Evolutionary conservation across 768 basidiomycete genomes (phyloP), one percentile per base, ranked within the genome.

Genomic region (Trametes cingulata): DNA sequence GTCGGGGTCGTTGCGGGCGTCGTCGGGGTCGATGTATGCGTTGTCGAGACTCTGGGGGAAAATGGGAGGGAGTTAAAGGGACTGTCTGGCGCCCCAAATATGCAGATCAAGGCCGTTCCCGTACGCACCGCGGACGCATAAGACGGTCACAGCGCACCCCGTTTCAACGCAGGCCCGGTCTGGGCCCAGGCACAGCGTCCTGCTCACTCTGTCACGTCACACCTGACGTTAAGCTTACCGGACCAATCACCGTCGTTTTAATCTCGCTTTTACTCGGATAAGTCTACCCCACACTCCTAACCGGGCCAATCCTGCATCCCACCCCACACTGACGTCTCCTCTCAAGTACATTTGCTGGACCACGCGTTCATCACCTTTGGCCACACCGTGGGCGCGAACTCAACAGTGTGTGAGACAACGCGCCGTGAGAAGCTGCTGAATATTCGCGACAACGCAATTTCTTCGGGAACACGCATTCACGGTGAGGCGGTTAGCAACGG

Each of bases 261-360:
- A 54, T 51, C 48, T 48, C 47, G 46, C 37, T 42, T 48, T 49
- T 48, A n/a, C n/a, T 39, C 40, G 50, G 49, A 50, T 56, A 47
- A 52, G 37, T 50, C 48, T 56, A 57, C 60, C 60, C 54, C 54
- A 39, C 48, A 51, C 39, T 48, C 29, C 52, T 54, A 14, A 22
- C 27, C 19, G 20, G 40, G 49, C 39, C 8, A 25, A n/a, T 8
- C 13, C 22, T 25, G 35, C 41, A 9, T 36, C 51, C n/a, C 36
- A 37, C 62, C 61, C 62, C 62, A 51, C 62, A 58, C 50, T 55
- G 62, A 58, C 62, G 62, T 58, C 35, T 42, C 20, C 20, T 33
- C 10, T 3, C 19, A 7, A 36, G 25, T 40, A 14, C 22, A 45
- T 45, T 45, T 13, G 22, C 19, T 25, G 19, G 19, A 8, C 19